Conservation (phyloP, 192 early-diverging fungal genomes). For the Rhizoclosmatium globosum region DNA sequence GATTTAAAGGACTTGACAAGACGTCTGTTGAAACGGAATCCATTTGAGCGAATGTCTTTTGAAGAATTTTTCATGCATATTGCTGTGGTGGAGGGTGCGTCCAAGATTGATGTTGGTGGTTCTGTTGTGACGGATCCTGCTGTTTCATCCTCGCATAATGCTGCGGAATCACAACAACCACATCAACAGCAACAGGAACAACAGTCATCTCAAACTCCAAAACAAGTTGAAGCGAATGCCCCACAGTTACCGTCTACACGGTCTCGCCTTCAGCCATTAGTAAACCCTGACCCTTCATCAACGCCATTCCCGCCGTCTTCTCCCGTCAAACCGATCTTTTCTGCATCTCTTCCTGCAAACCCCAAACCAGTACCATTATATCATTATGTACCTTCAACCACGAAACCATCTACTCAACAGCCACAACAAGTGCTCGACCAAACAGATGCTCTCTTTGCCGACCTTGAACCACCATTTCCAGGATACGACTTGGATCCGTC, state of each 20-base stretch:
- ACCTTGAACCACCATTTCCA: constrained; percentile 35
- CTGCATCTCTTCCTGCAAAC: not conserved
- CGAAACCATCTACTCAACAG: not conserved
- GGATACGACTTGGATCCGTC: constrained; percentile 32
- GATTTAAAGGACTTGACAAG: constrained; percentile 87
- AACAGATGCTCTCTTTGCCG: constrained; percentile 27
- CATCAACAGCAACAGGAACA: constrained; percentile 1
- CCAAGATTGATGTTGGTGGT: not conserved
- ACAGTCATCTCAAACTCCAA: not conserved
- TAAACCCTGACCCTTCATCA: no score
- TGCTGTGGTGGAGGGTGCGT: constrained; percentile 39
- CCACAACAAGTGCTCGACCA: not conserved
- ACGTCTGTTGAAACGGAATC: constrained; percentile 84
- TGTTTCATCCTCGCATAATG: no score
- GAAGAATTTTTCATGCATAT: constrained; percentile 94
- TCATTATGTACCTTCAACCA: not conserved
- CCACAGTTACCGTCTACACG: not conserved
- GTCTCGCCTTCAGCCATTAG: no score
- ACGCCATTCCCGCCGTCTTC: not conserved
- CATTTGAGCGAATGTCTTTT: constrained; percentile 89
- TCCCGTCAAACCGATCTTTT: constrained; percentile 7
- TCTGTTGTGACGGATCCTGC: no score
- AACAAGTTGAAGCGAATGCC: not conserved
- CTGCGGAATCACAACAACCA: not conserved
- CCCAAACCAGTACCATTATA: constrained; percentile 1